Base-by-base conservation (phyloP, 768 basidiomycete species). In the Pholiota conissans region DNA sequence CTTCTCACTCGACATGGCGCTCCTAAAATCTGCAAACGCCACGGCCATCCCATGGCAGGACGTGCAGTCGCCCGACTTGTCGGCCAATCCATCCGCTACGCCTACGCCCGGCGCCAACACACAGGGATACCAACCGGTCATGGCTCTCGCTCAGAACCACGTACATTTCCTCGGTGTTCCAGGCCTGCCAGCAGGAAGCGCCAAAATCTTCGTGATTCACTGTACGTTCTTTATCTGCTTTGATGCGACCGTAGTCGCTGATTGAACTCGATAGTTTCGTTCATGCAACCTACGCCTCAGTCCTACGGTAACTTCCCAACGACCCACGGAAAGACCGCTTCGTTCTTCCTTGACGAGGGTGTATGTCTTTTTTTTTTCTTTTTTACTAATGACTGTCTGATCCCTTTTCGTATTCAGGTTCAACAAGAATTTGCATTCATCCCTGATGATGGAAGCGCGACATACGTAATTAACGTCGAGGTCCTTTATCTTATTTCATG, bases 71-170 rank as follows among this genome's bases (percentile, higher is more conserved):
- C 74, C 85, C 0, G 81, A 80, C 22, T 87, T 88, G 52, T 61
- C 66, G 1, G 39, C 61, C 3, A 45, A 52, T 49, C 16, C 64
- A 2, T 34, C 61, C 11, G 51, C 39, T 30, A 20, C 13, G 7
- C 7, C 30, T 6, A 32, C 30, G 7, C 30, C 40, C 22, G 61
- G 61, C 27, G 66, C 63, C 65, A 73, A 77, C 26, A 79, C 79
- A 22, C 68, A 62, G 3, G 73, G 72, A 54, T 93, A 93, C 69
- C 69, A 83, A 32, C 88, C 90, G 14, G 85, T 88, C 57, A 86
- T 91, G 82, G 91, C 88, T 0, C 76, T 92, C 34, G 91, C 92
- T 9, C 85, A 91, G 64, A 95, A 95, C 69, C 93, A 95, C 67
- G 78, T 95, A 52, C 84, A 89, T 69, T 94, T 93, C 81, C 76